These are phyloP conservation scores for Rhynchosporium secalis DNA, from an alignment of 2,329 filamentous ascomycete species.

Conservation along the genomic window DNA sequence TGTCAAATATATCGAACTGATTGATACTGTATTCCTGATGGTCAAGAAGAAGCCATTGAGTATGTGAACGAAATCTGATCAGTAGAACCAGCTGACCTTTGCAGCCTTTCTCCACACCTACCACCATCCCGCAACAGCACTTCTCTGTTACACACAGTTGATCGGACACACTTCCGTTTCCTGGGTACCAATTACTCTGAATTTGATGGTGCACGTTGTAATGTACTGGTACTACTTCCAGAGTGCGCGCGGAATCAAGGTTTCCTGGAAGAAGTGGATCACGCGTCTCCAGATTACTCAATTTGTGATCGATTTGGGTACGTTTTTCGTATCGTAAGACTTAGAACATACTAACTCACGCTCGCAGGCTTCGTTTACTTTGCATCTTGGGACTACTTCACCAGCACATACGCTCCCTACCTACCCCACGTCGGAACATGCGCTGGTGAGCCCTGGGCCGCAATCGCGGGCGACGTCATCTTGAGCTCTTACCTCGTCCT, in stretches of 20 bases:
- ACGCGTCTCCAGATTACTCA: slow-evolving; percentile 37
- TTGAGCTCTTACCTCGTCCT: slow-evolving; percentile 35
- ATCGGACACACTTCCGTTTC: slow-evolving; percentile 35
- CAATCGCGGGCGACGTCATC: slow-evolving; percentile 31
- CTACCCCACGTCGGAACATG: slow-evolving; percentile 34
- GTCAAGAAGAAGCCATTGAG: slow-evolving; percentile 39
- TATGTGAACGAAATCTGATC: slow-evolving; percentile 18
- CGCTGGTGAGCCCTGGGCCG: slow-evolving; percentile 34
- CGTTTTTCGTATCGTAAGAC: neutral
- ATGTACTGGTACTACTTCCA: slow-evolving; percentile 41
- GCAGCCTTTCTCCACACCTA: slow-evolving; percentile 37
- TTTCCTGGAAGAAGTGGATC: slow-evolving; percentile 38
- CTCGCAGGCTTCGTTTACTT: slow-evolving; percentile 35
- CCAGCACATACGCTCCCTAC: slow-evolving; percentile 28
- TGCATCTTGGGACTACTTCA: slow-evolving; percentile 34
- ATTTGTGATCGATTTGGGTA: slow-evolving; percentile 36
- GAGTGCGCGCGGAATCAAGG: slow-evolving; percentile 33
- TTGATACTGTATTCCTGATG: slow-evolving; percentile 37
- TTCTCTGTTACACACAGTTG: slow-evolving; percentile 37
- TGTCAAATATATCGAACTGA: slow-evolving; percentile 36
- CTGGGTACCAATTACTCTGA: slow-evolving; percentile 38
- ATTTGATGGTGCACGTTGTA: slow-evolving; percentile 36
- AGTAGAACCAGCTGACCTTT: slow-evolving; percentile 7
- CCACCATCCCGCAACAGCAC: slow-evolving; percentile 36
- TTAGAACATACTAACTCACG: neutral